Percentiles rank a stretch among this genome's conserved stretches.
phyloP scores from a whole-genome alignment of 257 asterid species.

The Solanum pennellii region DNA sequence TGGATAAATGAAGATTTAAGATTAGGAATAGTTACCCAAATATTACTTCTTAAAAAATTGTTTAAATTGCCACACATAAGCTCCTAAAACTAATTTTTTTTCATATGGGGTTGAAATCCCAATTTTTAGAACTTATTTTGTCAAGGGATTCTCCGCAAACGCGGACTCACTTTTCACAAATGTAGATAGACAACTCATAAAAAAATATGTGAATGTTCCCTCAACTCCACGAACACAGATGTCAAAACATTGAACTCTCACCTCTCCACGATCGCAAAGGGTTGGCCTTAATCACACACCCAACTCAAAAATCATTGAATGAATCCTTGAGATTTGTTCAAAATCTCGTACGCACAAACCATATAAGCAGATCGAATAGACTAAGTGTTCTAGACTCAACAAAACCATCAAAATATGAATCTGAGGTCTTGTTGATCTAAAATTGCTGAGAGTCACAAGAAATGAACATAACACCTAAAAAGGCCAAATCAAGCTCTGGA shows the following conservation, averaged over 20 bases:
- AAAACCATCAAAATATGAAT: not conserved
- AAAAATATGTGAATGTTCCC: not conserved
- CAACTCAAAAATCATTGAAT: too few species aligned
- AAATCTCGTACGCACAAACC: not conserved
- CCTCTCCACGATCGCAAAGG: not conserved
- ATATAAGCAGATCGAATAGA: not conserved
- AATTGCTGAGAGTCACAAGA: not conserved
- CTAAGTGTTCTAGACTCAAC: not conserved
- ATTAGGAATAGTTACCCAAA: too few species aligned
- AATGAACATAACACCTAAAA: not conserved
- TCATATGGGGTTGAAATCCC: not conserved
- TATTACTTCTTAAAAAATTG: not conserved
- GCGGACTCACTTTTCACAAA: not conserved
- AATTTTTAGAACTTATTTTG: not conserved
- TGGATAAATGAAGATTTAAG: not conserved
- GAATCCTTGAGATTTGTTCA: not conserved
- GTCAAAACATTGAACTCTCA: not conserved
- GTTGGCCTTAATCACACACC: not conserved
- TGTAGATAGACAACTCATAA: not conserved
- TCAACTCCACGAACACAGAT: not conserved
- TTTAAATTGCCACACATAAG: not conserved
- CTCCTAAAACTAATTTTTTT: not conserved
- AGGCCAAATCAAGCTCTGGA: not conserved
- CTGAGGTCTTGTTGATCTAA: not conserved
- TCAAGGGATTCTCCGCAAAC: not conserved